phyloP scores from a whole-genome alignment of 352 stramenopile genomes.

The Phytophthora crassamura region DNA sequence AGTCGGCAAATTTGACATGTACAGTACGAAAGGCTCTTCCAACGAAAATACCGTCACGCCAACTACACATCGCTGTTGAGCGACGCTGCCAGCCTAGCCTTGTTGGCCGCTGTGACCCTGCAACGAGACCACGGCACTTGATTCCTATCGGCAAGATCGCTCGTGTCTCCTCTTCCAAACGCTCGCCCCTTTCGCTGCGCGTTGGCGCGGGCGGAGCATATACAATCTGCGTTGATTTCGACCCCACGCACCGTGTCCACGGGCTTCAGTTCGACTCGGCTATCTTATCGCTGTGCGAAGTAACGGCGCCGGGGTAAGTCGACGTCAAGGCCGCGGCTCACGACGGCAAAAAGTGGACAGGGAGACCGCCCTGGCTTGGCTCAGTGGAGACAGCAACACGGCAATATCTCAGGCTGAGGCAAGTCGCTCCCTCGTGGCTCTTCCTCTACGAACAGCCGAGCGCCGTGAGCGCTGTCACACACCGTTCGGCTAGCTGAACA shows the following conservation, averaged over 20 bases:
- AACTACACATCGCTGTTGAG: too few species aligned
- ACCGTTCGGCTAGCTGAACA: slow-evolving; percentile 34
- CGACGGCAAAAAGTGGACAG: slow-evolving; percentile 35
- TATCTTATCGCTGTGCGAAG: slow-evolving; percentile 12
- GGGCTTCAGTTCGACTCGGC: slow-evolving; percentile 10
- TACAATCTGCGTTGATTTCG: slow-evolving; percentile 20
- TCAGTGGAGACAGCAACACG: slow-evolving; percentile 9
- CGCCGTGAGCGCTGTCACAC: slow-evolving; percentile 31
- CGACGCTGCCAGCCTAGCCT: too few species aligned
- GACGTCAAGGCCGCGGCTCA: slow-evolving; percentile 9
- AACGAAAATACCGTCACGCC: too few species aligned
- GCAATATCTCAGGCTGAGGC: slow-evolving; percentile 29
- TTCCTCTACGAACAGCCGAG: slow-evolving; percentile 39
- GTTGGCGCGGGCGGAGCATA: slow-evolving; percentile 16
- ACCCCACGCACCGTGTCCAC: slow-evolving; percentile 9
- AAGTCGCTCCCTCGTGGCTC: slow-evolving; percentile 5
- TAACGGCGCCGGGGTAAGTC: slow-evolving; percentile 20
- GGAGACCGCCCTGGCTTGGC: slow-evolving; percentile 14
- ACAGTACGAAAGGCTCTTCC: too few species aligned
- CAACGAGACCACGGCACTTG: too few species aligned
- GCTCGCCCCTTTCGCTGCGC: slow-evolving; percentile 24
- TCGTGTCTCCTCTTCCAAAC: neutral
- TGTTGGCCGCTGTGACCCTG: too few species aligned
- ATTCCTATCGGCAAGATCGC: slow-evolving; percentile 12
- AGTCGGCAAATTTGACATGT: too few species aligned